Conservation (phyloP, 2,329 filamentous ascomycete genomes). For the Xylariaceae sp. region DNA sequence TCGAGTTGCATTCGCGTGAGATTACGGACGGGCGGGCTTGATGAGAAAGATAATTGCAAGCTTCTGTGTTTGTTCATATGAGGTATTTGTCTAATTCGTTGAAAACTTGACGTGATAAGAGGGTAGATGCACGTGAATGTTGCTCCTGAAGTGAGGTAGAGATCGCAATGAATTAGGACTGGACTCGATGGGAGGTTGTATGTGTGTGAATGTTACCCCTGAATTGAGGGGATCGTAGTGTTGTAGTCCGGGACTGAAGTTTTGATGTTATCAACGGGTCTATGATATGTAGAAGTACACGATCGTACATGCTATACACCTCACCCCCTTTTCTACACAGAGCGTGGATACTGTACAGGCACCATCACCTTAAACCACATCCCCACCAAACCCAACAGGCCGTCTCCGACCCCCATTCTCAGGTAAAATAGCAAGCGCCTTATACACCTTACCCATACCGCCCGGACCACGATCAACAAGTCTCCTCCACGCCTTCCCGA, state of each 20-base stretch:
- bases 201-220: no score
- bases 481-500: constrained; percentile 72
- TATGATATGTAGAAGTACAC: no score
- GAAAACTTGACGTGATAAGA: no score
- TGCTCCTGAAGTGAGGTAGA: no score
- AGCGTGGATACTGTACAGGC: background rate
- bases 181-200: no score
- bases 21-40: constrained; percentile 1
- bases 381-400: constrained; percentile 89
- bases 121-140: no score
- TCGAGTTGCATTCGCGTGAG: constrained; percentile 2
- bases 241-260: no score
- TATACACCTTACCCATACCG: constrained; percentile 94
- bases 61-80: no score
- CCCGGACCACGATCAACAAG: constrained; percentile 75
- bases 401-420: constrained; percentile 67
- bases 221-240: no score
- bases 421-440: constrained; percentile 84
- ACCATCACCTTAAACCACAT: constrained; percentile 34
- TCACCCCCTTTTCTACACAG: background rate
- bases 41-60: background rate
- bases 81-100: no score
- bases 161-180: no score
- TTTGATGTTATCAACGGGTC: no score
- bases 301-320: background rate